Conservation (phyloP, 805 yeast genomes). For the Metschnikowia corniflorae region DNA sequence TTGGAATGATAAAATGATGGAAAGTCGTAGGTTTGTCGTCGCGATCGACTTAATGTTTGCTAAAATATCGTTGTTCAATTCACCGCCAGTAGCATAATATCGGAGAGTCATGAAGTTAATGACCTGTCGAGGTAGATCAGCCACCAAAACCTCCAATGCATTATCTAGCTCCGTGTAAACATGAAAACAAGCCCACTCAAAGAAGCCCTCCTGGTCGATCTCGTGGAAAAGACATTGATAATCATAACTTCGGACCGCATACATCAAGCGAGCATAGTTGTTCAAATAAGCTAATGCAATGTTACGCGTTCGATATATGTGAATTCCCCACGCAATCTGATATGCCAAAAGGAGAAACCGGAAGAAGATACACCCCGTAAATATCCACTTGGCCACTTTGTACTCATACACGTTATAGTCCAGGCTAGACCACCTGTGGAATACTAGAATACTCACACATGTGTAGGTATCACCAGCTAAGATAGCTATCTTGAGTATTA, state of each 20-base stretch:
- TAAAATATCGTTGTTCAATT: slow-evolving; percentile 39
- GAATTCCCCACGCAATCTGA: slow-evolving; percentile 56
- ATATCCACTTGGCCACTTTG: slow-evolving; percentile 64
- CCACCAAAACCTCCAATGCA: slow-evolving; percentile 58
- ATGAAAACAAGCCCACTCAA: slow-evolving; percentile 66
- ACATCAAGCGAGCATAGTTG: slow-evolving; percentile 54
- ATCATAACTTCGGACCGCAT: slow-evolving; percentile 54
- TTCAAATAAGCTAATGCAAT: slow-evolving; percentile 71
- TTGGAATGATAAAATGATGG: slow-evolving; percentile 74
- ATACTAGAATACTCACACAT: slow-evolving; percentile 67
- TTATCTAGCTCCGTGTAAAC: slow-evolving; percentile 63
- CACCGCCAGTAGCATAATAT: slow-evolving; percentile 48
- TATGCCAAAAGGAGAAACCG: slow-evolving; percentile 57
- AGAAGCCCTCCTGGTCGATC: slow-evolving; percentile 57
- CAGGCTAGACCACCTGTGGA: slow-evolving; percentile 62
- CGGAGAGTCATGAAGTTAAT: slow-evolving; percentile 70
- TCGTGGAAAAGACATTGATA: slow-evolving; percentile 70
- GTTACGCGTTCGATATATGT: slow-evolving; percentile 55
- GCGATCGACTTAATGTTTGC: slow-evolving; percentile 55
- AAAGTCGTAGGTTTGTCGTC: slow-evolving; percentile 56
- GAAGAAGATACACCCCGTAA: slow-evolving; percentile 74
- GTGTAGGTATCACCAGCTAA: slow-evolving; percentile 75
- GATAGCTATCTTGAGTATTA: slow-evolving; percentile 51
- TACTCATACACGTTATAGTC: slow-evolving; percentile 44
- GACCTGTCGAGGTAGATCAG: slow-evolving; percentile 86